Conservation (phyloP, 2,329 filamentous ascomycete genomes). For the Stachybotrys elegans region DNA sequence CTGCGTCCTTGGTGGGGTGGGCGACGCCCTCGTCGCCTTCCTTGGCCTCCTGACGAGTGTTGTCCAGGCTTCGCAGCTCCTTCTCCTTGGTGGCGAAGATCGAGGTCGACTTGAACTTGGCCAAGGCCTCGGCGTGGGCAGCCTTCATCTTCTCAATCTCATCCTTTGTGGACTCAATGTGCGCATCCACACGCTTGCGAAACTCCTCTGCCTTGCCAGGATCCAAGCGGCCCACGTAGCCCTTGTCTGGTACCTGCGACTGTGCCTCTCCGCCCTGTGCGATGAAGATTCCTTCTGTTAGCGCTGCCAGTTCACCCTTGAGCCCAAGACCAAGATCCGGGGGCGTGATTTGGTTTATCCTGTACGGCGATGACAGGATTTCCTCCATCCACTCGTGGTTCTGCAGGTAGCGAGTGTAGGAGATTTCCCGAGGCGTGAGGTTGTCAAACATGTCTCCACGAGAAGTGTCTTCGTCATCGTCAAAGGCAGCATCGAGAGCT, state of each 20-base stretch:
- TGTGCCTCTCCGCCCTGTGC: constrained; percentile 47
- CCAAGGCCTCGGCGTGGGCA: constrained; percentile 70
- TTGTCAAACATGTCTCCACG: constrained; percentile 87
- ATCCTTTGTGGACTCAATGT: constrained; percentile 65
- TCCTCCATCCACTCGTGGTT: constrained; percentile 99
- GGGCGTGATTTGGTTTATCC: constrained; percentile 77
- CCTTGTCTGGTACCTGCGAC: constrained; percentile 40
- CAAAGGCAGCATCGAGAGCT: constrained; percentile 46
- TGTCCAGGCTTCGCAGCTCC: constrained; percentile 62
- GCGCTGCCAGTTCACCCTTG: constrained; percentile 71
- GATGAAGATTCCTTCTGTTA: constrained; percentile 85
- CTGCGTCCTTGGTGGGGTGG: constrained; percentile 33
- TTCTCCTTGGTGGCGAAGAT: constrained; percentile 70
- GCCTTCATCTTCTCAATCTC: constrained; percentile 84
- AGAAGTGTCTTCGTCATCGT: constrained; percentile 87
- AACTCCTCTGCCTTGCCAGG: constrained; percentile 79
- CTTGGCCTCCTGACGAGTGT: constrained; percentile 45
- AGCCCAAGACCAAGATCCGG: constrained; percentile 82
- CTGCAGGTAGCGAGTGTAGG: constrained; percentile 79
- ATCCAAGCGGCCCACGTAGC: constrained; percentile 61
- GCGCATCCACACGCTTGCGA: constrained; percentile 68
- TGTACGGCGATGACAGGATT: constrained; percentile 84
- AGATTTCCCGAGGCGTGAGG: constrained; percentile 84
- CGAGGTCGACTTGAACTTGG: constrained; percentile 66
- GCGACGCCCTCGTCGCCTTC: constrained; percentile 39